phyloP scores from a whole-genome alignment of 192 early-diverging fungal genomes.

The Helicostylum pulchrum region DNA sequence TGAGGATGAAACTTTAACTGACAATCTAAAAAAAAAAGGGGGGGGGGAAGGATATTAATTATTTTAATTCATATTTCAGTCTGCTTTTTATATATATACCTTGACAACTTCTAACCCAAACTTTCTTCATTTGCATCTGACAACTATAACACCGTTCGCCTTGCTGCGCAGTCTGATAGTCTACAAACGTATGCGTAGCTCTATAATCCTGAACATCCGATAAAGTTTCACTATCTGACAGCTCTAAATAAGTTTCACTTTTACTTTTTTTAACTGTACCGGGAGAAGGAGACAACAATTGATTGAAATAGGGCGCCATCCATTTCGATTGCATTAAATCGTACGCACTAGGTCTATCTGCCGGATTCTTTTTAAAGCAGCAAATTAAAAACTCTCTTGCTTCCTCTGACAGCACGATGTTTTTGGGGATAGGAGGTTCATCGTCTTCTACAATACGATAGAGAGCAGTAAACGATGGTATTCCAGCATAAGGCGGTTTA shows the following conservation, averaged over 20 bases:
- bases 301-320: constrained; percentile 24
- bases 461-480: constrained; percentile 86
- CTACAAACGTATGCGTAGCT: background rate
- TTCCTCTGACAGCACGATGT: constrained; percentile 53
- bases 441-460: constrained; percentile 94
- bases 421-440: constrained; percentile 78
- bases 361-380: constrained; percentile 84
- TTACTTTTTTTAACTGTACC: background rate
- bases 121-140: background rate
- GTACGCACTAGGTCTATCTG: constrained; percentile 64
- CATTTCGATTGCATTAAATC: constrained; percentile 75
- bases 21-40: too few relatives aligned
- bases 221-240: background rate
- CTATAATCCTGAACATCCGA: background rate
- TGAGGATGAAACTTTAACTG: too few relatives aligned
- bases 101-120: too few relatives aligned
- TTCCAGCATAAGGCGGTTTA: constrained; percentile 82
- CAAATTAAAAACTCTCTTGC: constrained; percentile 67
- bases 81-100: too few relatives aligned
- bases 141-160: background rate
- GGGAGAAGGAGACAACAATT: background rate
- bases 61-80: too few relatives aligned
- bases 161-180: background rate
- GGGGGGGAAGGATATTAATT: too few relatives aligned
- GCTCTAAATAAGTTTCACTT: background rate